Conservation (phyloP, 2,329 filamentous ascomycete genomes). For the Endoconidiophora laricicola region DNA sequence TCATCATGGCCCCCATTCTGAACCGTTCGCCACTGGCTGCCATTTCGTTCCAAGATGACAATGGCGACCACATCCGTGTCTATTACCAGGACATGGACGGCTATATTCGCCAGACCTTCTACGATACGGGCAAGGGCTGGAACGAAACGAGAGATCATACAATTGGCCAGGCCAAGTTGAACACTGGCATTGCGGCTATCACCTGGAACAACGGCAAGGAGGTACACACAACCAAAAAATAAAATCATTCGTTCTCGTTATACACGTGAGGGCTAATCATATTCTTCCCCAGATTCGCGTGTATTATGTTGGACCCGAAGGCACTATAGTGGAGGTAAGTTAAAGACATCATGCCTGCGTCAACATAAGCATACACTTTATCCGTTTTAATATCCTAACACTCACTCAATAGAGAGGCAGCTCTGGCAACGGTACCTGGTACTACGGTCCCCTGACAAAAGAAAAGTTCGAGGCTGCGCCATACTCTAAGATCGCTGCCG, state of each 20-base stretch:
- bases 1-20: conserved; percentile 11
- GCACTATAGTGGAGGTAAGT: conserved; percentile 11
- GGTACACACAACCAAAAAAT: neutral
- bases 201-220: conserved; percentile 13
- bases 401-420: conserved; percentile 3
- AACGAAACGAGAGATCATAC: conserved; percentile 11
- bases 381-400: neutral
- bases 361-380: too few species aligned
- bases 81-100: conserved; percentile 13
- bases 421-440: conserved; percentile 12
- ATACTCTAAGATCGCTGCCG: conserved; percentile 12
- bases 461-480: conserved; percentile 6
- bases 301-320: conserved; percentile 10
- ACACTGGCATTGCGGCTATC: conserved; percentile 12
- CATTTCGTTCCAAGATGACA: conserved; percentile 12
- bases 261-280: neutral
- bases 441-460: conserved; percentile 11
- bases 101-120: conserved; percentile 12
- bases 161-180: conserved; percentile 12
- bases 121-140: conserved; percentile 13
- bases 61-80: conserved; percentile 12
- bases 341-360: neutral
- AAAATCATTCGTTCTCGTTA: neutral
- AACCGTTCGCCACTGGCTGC: conserved; percentile 11
- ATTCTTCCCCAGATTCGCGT: conserved; percentile 8